Conservation (phyloP, 208 protist genomes). For the Crithidia brevicula region DNA sequence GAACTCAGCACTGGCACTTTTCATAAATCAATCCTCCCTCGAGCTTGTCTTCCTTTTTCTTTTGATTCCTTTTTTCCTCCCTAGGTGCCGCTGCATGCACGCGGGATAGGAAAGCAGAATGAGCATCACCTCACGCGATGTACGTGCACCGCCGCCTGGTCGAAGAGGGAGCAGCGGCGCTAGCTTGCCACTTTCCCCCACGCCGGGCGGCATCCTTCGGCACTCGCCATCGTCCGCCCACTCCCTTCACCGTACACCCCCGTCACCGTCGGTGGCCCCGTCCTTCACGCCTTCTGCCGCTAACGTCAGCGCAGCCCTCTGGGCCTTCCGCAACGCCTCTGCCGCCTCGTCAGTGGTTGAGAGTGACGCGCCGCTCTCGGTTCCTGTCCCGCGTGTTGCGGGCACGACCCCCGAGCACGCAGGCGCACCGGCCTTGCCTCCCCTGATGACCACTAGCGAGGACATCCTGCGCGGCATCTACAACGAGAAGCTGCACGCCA, state of each 20-base stretch:
- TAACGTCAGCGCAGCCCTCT: not conserved
- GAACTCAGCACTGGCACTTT: no score
- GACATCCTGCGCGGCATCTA: constrained; percentile 56
- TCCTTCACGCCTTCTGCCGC: constrained; percentile 1
- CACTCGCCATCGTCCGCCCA: not conserved
- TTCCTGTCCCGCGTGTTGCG: not conserved
- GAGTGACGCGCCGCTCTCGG: not conserved
- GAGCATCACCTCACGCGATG: constrained; percentile 1
- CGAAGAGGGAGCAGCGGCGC: no score
- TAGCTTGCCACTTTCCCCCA: no score
- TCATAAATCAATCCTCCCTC: no score
- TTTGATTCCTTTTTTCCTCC: no score
- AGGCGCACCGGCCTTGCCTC: constrained; percentile 2
- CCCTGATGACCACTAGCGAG: constrained; percentile 22
- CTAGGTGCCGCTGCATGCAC: no score
- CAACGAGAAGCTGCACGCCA: constrained; percentile 72
- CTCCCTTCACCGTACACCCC: not conserved
- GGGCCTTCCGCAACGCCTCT: constrained; percentile 9
- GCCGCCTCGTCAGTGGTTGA: not conserved
- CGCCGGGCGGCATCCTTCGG: not conserved
- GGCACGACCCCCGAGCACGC: not conserved
- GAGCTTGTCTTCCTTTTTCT: no score
- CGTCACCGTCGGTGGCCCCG: not conserved
- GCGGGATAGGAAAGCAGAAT: no score
- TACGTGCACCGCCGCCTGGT: no score